Evolutionary conservation across 495 filamentous ascomycete genomes (phyloP).

Genomic region (Friedmanniomyces simplex): DNA sequence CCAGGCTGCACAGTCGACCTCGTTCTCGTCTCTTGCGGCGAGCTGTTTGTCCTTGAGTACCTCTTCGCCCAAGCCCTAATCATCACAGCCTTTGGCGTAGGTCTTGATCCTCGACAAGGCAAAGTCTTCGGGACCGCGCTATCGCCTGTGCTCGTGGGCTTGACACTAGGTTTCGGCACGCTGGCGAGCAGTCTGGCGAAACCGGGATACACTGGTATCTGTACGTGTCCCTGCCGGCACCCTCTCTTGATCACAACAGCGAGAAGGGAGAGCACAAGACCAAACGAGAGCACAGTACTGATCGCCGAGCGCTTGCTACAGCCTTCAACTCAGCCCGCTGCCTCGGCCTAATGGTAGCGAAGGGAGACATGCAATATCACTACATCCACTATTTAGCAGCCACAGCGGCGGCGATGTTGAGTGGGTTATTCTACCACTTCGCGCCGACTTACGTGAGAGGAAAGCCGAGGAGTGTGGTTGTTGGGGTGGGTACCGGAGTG

Average conservation of each 20-base stretch:
- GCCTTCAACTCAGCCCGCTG: slow-evolving; percentile 20
- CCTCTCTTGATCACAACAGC: not conserved
- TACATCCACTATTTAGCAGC: slow-evolving; percentile 15
- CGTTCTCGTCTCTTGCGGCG: slow-evolving; percentile 3
- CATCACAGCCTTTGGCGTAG: slow-evolving; percentile 19
- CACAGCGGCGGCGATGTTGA: slow-evolving; percentile 1
- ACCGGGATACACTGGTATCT: slow-evolving; percentile 15
- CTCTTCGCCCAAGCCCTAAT: slow-evolving; percentile 12
- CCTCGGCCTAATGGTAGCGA: slow-evolving; percentile 15
- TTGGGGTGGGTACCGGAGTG: not conserved
- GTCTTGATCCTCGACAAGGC: slow-evolving; percentile 15
- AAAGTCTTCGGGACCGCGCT: slow-evolving; percentile 15
- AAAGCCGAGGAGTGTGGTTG: not conserved
- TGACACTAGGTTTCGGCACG: slow-evolving; percentile 4
- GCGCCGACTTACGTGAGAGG: slow-evolving; percentile 10
- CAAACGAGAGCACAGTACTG: not conserved
- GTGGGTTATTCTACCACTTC: slow-evolving; percentile 13
- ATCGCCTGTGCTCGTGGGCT: slow-evolving; percentile 10
- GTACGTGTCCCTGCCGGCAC: not conserved
- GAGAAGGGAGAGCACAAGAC: not conserved
- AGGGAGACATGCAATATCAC: slow-evolving; percentile 10
- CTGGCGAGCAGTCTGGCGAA: slow-evolving; percentile 5
- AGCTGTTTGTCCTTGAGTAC: slow-evolving; percentile 19
- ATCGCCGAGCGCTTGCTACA: not conserved
- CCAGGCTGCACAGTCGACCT: slow-evolving; percentile 17